These are phyloP conservation scores for button mushroom (Agaricus bisporus) DNA, from an alignment of 768 basidiomycete species.

Conservation along the genomic window DNA sequence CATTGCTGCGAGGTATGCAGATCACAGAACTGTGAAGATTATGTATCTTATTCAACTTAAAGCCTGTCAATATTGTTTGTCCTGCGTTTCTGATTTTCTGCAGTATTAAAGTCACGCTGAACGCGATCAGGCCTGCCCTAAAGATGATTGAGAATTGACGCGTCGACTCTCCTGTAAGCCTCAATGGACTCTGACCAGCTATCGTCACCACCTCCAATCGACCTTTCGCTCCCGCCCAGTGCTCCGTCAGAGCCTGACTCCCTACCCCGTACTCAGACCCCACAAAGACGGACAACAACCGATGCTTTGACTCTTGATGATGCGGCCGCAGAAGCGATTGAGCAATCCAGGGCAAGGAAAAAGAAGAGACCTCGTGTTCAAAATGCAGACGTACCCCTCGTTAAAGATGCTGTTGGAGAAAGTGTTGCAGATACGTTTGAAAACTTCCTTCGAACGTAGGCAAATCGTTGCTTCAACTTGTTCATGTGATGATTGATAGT, in stretches of 20 bases:
- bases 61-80: too few species aligned
- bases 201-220: constrained; percentile 50
- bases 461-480: constrained; percentile 12
- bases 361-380: constrained; percentile 42
- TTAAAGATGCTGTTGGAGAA: constrained; percentile 93
- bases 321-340: constrained; percentile 28
- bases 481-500: constrained; percentile 6
- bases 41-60: too few species aligned
- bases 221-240: constrained; percentile 47
- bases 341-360: constrained; percentile 24
- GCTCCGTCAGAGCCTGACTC: constrained; percentile 36
- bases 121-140: not conserved
- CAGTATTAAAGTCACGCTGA: constrained; percentile 22
- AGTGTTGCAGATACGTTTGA: constrained; percentile 91
- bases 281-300: constrained; percentile 31
- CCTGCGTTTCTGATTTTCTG: too few species aligned
- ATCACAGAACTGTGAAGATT: too few species aligned
- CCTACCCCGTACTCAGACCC: constrained; percentile 26
- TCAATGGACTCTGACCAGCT: constrained; percentile 52
- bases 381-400: constrained; percentile 72
- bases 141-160: constrained; percentile 16
- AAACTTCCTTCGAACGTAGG: constrained; percentile 86
- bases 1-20: too few species aligned
- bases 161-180: constrained; percentile 21
- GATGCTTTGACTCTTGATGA: constrained; percentile 51